Evolutionary conservation across 495 filamentous ascomycete genomes (phyloP), one percentile per base, ranked within the genome.

Genomic region (Hypoxylon perforatum): DNA sequence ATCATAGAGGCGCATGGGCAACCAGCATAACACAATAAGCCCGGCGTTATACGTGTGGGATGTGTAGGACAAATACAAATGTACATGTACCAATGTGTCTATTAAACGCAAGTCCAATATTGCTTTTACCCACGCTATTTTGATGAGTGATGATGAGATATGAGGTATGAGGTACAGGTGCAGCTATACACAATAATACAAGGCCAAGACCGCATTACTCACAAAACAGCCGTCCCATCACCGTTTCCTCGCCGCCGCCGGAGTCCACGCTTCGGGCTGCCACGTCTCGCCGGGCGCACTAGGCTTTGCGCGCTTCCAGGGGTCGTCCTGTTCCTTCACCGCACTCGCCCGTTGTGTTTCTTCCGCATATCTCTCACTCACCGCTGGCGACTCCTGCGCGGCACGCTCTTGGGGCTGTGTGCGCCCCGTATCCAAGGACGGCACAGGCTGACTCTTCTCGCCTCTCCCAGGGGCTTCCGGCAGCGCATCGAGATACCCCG

Each of bases 201-300:
- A 41, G 28, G 19, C 46, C 52, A 64, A 41, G 28, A 15, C 46
- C 17, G 48, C 41, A 9, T n/a, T 30, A 42, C 15, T 42, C 30
- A 44, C 3, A 11, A 45, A 42, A 0, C 4, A 14, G 18, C 12
- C 15, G n/a, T 46, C 36, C 57, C 57, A 65, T 68, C 65, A 69
- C 56, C 73, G 77, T 71, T 73, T 75, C 61, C 55, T 71, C 1
- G 72, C 61, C 44, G 73, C 39, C 48, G 78, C 61, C 28, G 90
- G 91, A 2, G 76, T 79, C 93, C 93, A 97, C 4, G 83, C 77
- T 52, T 89, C 76, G 0, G 93, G 93, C 76, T 94, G 90, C 90
- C 90, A 97, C 3, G 82, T 81, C 69, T 92, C 89, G 22, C 91
- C 82, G 12, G 91, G 87, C 0, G 76, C 82, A 71, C 66, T 68